Base-by-base conservation (phyloP, 805 yeast species). In the baker's yeast (Saccharomyces cerevisiae) region DNA sequence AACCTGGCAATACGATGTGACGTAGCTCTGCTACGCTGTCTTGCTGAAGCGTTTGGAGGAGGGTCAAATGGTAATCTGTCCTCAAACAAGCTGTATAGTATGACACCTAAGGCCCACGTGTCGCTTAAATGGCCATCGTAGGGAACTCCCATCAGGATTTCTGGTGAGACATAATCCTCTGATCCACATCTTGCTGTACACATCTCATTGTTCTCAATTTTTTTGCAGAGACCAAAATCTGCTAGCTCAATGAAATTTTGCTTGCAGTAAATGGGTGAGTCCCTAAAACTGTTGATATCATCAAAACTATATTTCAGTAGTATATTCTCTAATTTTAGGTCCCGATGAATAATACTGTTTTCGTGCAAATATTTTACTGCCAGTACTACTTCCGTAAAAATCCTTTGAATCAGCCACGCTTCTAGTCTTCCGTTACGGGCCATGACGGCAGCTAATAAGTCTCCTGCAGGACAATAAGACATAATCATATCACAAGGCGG, bases 111-210 rank as follows among this genome's bases (percentile, higher is more conserved):
- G 1, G 97, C 89, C 99, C 99, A 94, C 21, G 91, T 76, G 68
- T 94, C 99, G 50, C 94, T 85, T 59, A 88, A 82, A 51, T 87
- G 79, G 11, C 99, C 99, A 63, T 92, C 92, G 65, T 94, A 94
- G 6, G 89, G 85, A 53, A 88, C 76, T 1, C 98, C 98, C 82
- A 94, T 81, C 41, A 94, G 73, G 26, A 94, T 72, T 65, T 94
- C 99, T 0, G 99, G 99, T 0, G 97, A 85, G 6, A 94, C 96
- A 63, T 94, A 94, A 67, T 94, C 99, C 58, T 89, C 97, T 1
- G 96, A 88, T 0, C 99, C 99, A 69, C 99, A 94, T 57, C 98
- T 73, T 1, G 98, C 92, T 2, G 87, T 79, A 27, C 95, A 76
- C 54, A 85, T 87, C 59, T 80, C 74, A 1, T 73, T 76, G 1